Conservation (phyloP, 805 yeast species). For the Jamesozyma gamospora region DNA sequence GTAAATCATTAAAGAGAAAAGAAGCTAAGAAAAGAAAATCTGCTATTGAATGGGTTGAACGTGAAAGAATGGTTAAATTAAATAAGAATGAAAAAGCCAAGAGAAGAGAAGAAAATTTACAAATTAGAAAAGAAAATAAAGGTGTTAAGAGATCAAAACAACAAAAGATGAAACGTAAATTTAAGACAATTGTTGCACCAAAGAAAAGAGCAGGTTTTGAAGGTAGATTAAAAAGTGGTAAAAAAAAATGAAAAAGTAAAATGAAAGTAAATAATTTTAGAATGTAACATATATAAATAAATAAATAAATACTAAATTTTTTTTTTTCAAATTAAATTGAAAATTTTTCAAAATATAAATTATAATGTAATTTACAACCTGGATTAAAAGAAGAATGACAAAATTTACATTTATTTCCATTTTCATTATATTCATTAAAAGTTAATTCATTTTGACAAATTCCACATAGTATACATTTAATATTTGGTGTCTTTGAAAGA, state of each 20-base stretch:
- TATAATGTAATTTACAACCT: slow-evolving; percentile 26
- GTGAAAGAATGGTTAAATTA: slow-evolving; percentile 70
- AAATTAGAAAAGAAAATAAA: slow-evolving; percentile 75
- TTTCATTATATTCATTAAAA: slow-evolving; percentile 15
- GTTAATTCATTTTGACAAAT: slow-evolving; percentile 21
- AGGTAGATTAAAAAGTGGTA: slow-evolving; percentile 42
- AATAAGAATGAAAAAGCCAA: slow-evolving; percentile 65
- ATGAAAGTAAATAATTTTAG: not conserved
- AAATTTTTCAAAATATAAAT: slow-evolving; percentile 19
- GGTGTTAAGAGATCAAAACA: slow-evolving; percentile 70
- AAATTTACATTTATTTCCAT: slow-evolving; percentile 11
- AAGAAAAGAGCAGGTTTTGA: slow-evolving; percentile 81
- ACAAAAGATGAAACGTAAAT: slow-evolving; percentile 54
- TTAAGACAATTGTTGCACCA: slow-evolving; percentile 44
- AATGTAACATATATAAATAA: not conserved
- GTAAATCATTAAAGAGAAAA: slow-evolving; percentile 75
- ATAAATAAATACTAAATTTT: not conserved
- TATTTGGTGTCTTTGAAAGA: slow-evolving; percentile 2
- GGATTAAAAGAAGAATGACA: slow-evolving; percentile 25
- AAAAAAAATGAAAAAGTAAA: slow-evolving; percentile 7
- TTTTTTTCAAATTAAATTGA: too few species aligned
- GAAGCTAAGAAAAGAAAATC: slow-evolving; percentile 77
- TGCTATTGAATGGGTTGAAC: slow-evolving; percentile 85
- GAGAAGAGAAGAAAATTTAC: slow-evolving; percentile 86
- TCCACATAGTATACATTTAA: slow-evolving; percentile 24